Conservation (phyloP, 2,329 filamentous ascomycete genomes). For the Talaromyces sp. region DNA sequence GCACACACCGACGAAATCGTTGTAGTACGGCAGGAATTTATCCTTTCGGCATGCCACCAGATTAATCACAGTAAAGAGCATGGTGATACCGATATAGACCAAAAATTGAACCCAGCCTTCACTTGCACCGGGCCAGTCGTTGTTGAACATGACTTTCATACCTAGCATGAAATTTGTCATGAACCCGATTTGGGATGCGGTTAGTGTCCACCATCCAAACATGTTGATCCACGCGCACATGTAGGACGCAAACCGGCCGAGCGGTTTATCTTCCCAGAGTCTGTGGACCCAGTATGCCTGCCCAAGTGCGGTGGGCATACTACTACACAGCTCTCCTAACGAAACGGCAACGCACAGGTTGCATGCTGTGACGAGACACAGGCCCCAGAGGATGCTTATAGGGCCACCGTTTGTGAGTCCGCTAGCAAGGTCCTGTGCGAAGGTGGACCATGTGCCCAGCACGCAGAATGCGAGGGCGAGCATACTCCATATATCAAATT, state of each 20-base stretch:
- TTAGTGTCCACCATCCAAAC: constrained; percentile 58
- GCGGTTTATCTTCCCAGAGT: constrained; percentile 34
- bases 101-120: constrained; percentile 55
- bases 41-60: constrained; percentile 52
- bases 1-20: constrained; percentile 55
- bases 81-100: constrained; percentile 52
- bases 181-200: constrained; percentile 56
- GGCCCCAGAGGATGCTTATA: constrained; percentile 55
- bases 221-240: constrained; percentile 61
- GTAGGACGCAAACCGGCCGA: constrained; percentile 53
- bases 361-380: constrained; percentile 52
- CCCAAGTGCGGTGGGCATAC: constrained; percentile 59
- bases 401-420: constrained; percentile 56
- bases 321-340: constrained; percentile 55
- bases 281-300: constrained; percentile 58
- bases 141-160: constrained; percentile 55
- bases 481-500: constrained; percentile 57
- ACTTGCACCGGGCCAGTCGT: constrained; percentile 45
- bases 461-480: constrained; percentile 57
- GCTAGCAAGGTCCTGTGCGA: constrained; percentile 52
- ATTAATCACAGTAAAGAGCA: constrained; percentile 51
- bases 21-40: constrained; percentile 50
- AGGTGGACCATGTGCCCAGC: constrained; percentile 57
- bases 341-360: constrained; percentile 55
- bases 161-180: constrained; percentile 57